Evolutionary conservation across 1,284 basidiomycete genomes (phyloP), one percentile per base, ranked within the genome.

Genomic region (Apiotrichum akiyoshidainum): DNA sequence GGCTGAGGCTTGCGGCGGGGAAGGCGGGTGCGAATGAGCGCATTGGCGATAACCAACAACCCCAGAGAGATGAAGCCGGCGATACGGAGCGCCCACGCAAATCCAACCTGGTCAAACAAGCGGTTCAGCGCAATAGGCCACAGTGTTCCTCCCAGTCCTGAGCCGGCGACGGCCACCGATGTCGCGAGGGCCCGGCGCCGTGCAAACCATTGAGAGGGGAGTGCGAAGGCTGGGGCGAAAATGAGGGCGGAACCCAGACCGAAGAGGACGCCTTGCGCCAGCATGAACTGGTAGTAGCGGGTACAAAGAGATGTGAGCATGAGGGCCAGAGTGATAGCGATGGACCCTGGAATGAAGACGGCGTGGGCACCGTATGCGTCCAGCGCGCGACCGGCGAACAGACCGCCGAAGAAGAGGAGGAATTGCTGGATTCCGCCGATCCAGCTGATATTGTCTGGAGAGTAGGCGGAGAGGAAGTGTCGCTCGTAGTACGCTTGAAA

Each of bases 361-460:
- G 83, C 75, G 7, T 78, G 65, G 9, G 46, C 45, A 22, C 58
- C 58, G 37, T 69, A 67, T 1, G 66, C 64, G 47, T 73, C 71
- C 51, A 70, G 68, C 0, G 59, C 10, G 2, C 58, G 49, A 0
- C 58, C 58, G 10, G 47, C 33, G 17, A 59, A 47, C 10, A 55
- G 31, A 21, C 85, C 85, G 31, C 62, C 81, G 0, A 59, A 52
- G 71, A 69, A 80, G 72, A 66, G 82, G 76, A 66, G 80, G 65
- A 78, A 83, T 79, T 63, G 82, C 72, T 88, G 86, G 42, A 87
- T 75, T 0, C 86, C 86, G 0, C 87, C 87, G 52, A 89, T 86
- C 87, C 87, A 89, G 17, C 86, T 82, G 42, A 75, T 72, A 16
- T 58, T 57, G 26, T 68, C 68, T 1, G 68, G 40, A 12, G 58